Conservation (phyloP, 1,284 basidiomycete genomes). For the Microbotryum scabiosae region DNA sequence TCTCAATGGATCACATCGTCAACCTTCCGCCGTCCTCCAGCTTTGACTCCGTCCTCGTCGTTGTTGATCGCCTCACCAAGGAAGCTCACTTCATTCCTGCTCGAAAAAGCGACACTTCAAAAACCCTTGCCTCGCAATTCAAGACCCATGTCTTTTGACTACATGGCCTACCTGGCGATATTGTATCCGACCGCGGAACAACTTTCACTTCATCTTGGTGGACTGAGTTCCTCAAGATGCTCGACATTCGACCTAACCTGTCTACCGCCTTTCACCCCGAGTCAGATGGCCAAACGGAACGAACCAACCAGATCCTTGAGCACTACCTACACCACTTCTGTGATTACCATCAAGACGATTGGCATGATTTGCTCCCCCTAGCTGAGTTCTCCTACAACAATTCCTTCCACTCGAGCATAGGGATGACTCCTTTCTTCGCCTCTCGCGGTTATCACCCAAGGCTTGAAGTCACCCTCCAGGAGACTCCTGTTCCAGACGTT, state of each 20-base stretch:
- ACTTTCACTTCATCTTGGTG: conserved; percentile 36
- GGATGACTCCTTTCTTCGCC: conserved; percentile 25
- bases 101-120: too few relatives aligned
- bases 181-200: conserved; percentile 36
- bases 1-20: conserved; percentile 20
- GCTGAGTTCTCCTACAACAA: conserved; percentile 36
- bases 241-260: conserved; percentile 30
- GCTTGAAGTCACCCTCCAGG: background rate
- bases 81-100: too few relatives aligned
- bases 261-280: conserved; percentile 36
- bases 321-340: conserved; percentile 35
- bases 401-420: conserved; percentile 25
- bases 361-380: conserved; percentile 29
- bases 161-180: conserved; percentile 22
- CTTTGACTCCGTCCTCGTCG: too few relatives aligned
- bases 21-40: too few relatives aligned
- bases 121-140: too few relatives aligned
- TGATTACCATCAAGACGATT: conserved; percentile 26
- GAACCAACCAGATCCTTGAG: conserved; percentile 44
- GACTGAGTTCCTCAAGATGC: conserved; percentile 26
- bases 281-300: conserved; percentile 7
- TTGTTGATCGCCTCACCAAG: too few relatives aligned
- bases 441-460: background rate
- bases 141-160: too few relatives aligned
- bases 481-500: too few relatives aligned